These are phyloP conservation scores for Loxodes magnus DNA, from an alignment of 73 alveolate species.

Conservation along the genomic window DNA sequence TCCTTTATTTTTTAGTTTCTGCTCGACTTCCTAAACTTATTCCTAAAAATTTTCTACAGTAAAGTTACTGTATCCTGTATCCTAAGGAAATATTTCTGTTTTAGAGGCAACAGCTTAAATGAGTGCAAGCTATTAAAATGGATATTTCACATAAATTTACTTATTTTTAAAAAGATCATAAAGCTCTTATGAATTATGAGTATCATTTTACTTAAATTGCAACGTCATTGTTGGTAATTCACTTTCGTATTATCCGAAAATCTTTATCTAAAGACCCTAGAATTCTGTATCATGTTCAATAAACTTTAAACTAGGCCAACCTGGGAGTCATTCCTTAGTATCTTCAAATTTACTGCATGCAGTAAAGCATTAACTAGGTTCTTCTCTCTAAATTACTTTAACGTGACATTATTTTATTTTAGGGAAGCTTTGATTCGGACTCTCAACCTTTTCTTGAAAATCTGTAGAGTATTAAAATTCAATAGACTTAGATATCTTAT, in stretches of 20 bases:
- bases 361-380: not conserved
- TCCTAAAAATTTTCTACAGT: too few relatives aligned
- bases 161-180: not conserved
- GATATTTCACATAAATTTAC: slow-evolving; percentile 1
- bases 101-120: too few relatives aligned
- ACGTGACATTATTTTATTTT: not conserved
- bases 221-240: not conserved
- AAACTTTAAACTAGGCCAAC: not conserved
- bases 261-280: not conserved
- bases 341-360: not conserved
- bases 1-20: too few relatives aligned
- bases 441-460: not conserved
- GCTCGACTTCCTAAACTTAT: too few relatives aligned
- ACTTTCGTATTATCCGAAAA: not conserved
- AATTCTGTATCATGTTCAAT: not conserved
- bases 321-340: slow-evolving; percentile 9
- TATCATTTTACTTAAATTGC: not conserved
- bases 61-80: too few relatives aligned
- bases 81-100: too few relatives aligned
- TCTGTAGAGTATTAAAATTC: slow-evolving; percentile 3
- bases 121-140: not conserved
- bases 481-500: not conserved
- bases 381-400: not conserved
- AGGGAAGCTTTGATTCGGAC: not conserved
- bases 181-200: not conserved